Evolutionary conservation across 257 asterid species (phyloP).

Genomic region (Solanum verrucosum): DNA sequence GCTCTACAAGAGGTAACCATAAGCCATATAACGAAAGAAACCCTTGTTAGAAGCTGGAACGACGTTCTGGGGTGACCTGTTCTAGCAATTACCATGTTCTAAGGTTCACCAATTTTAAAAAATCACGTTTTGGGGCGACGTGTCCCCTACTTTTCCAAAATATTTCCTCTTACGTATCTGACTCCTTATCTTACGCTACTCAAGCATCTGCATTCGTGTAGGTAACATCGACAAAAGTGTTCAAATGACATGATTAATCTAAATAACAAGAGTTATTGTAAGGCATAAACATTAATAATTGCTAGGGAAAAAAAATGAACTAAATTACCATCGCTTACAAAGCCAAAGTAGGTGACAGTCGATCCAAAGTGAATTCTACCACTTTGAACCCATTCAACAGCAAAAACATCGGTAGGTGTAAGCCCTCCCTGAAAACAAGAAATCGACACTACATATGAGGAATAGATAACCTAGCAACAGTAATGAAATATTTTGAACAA

Average conservation of each 20-base stretch:
- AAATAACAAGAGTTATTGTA: background rate
- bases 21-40: background rate
- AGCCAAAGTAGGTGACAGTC: conserved; percentile 91
- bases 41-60: background rate
- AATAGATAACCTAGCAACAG: background rate
- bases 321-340: conserved; percentile 71
- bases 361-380: conserved; percentile 92
- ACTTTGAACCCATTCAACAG: conserved; percentile 90
- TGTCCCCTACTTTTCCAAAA: background rate
- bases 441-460: conserved; percentile 9
- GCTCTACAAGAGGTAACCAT: background rate
- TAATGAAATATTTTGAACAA: background rate
- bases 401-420: conserved; percentile 95
- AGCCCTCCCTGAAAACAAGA: conserved; percentile 76
- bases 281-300: background rate
- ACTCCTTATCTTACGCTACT: background rate
- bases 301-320: background rate
- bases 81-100: background rate
- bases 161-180: background rate
- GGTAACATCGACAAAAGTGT: background rate
- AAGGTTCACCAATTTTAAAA: background rate
- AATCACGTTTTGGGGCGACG: background rate
- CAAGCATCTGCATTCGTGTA: background rate
- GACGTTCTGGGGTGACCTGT: background rate
- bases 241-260: background rate